Evolutionary conservation across 306 rosid species (phyloP).

Genomic region (Castanospermum australe): DNA sequence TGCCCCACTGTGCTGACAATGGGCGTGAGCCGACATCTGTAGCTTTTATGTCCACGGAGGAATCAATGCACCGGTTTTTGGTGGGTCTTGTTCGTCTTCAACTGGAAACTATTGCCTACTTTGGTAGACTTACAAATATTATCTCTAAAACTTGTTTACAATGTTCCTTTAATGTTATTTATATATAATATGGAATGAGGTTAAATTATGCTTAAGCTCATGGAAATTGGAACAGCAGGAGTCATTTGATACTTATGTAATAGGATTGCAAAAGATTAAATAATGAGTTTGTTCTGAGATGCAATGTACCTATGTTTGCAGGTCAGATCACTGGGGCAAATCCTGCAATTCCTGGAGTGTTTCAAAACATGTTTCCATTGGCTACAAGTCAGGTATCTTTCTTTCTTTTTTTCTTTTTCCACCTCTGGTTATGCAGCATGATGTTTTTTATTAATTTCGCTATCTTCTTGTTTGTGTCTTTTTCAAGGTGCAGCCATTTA

Average conservation of each 20-base stretch:
- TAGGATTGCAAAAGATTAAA: slow-evolving; percentile 13
- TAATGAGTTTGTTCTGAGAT: slow-evolving; percentile 29
- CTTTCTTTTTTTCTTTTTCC: neutral
- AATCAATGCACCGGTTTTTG: slow-evolving; percentile 92
- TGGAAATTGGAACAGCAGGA: slow-evolving; percentile 36
- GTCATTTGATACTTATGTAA: slow-evolving; percentile 34
- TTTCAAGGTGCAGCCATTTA: slow-evolving; percentile 64
- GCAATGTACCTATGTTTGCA: slow-evolving; percentile 43
- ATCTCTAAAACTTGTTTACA: slow-evolving; percentile 59
- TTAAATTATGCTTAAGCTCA: slow-evolving; percentile 36
- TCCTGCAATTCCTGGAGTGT: slow-evolving; percentile 91
- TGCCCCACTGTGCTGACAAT: slow-evolving; percentile 99
- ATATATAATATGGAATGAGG: slow-evolving; percentile 38
- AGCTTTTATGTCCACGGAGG: slow-evolving; percentile 99
- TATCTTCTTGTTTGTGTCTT: neutral
- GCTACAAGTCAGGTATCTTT: slow-evolving; percentile 79
- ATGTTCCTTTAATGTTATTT: slow-evolving; percentile 43
- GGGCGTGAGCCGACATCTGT: slow-evolving; percentile 99
- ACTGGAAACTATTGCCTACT: slow-evolving; percentile 82
- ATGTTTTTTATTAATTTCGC: slow-evolving; percentile 9
- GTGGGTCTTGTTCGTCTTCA: slow-evolving; percentile 99
- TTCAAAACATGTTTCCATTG: slow-evolving; percentile 85
- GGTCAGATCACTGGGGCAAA: slow-evolving; percentile 83
- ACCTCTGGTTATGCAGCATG: neutral
- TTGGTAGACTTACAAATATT: slow-evolving; percentile 91